Base-by-base conservation (phyloP, 1,139 yeast species). In the Candida tetrigidarum region DNA sequence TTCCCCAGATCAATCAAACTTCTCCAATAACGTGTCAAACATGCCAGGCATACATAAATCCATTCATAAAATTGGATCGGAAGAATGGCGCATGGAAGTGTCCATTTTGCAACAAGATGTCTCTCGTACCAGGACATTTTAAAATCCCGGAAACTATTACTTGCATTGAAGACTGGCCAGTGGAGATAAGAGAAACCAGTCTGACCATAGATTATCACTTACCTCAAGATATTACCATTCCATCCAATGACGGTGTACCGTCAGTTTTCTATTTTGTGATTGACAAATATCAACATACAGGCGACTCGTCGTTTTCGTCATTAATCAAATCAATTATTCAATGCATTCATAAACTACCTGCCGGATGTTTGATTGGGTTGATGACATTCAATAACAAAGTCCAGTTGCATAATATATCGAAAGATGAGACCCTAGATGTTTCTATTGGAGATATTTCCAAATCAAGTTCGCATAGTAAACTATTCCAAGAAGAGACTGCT, bases 11-110 rank as follows among this genome's bases (percentile, higher is more conserved):
- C n/a, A n/a, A 12, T 15, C 16, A 18, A 37, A 45, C 2, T 14
- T 14, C 19, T 16, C 63, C 72, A 0, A 30, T 60, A 0, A 30
- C 45, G 36, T 70, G 76, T 46, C 49, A 53, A 10, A 43, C 53
- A n/a, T 71, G 77, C 51, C 57, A 56, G 8, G 56, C 54, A 41
- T 56, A 52, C 42, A 57, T 70, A 39, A 71, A 66, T 47, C 69
- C 69, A 1, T 59, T 51, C 45, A 56, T 63, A 25, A 62, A 61
- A 44, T 38, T 71, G 11, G 76, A 71, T 45, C 49, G 68, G 3
- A 50, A 40, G 4, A 68, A 63, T 44, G 49, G 50, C n/a, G 62
- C 62, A 65, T 72, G 78, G 77, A 59, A 67, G 66, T 73, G 78
- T 49, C 74, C 73, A 0, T 61, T 68, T 38, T 73, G 78, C 49